Evolutionary conservation across 495 filamentous ascomycete species (phyloP).

Genomic region (Aspergillus baeticus): DNA sequence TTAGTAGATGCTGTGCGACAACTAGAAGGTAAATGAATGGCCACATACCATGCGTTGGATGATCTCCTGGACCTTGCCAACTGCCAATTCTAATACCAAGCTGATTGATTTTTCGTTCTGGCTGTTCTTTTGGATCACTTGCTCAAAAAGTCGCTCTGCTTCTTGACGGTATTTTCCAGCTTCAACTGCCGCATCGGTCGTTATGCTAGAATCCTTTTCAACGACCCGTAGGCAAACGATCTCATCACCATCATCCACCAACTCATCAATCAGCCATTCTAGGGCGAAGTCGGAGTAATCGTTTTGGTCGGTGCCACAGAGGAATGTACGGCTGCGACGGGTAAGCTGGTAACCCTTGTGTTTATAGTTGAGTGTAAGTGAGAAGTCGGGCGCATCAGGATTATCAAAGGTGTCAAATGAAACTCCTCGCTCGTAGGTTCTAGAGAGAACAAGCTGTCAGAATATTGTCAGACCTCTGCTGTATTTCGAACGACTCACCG

Average conservation of each 20-base stretch:
- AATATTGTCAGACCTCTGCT: neutral
- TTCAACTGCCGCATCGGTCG: slow-evolving; percentile 65
- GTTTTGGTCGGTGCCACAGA: slow-evolving; percentile 93
- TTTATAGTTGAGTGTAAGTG: slow-evolving; percentile 82
- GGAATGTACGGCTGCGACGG: slow-evolving; percentile 82
- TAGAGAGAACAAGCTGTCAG: slow-evolving; percentile 13
- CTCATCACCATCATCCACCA: slow-evolving; percentile 96
- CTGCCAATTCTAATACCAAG: slow-evolving; percentile 82
- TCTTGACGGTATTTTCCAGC: slow-evolving; percentile 76
- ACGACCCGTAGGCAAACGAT: slow-evolving; percentile 91
- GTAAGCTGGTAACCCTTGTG: slow-evolving; percentile 87
- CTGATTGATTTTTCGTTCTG: slow-evolving; percentile 79
- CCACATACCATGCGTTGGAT: slow-evolving; percentile 83
- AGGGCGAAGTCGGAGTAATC: slow-evolving; percentile 94
- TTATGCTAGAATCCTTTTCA: slow-evolving; percentile 77
- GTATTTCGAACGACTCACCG: slow-evolving; percentile 25
- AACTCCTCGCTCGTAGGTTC: slow-evolving; percentile 59
- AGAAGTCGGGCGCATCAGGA: slow-evolving; percentile 73
- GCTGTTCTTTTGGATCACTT: slow-evolving; percentile 80
- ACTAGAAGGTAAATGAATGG: neutral
- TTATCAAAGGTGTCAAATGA: slow-evolving; percentile 95
- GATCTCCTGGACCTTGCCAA: slow-evolving; percentile 88
- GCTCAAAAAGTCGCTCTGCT: slow-evolving; percentile 70
- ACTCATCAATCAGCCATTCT: slow-evolving; percentile 89
- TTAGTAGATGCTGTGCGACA: slow-evolving; percentile 13